Percentiles rank a stretch among this genome's conserved stretches.
Evolutionary conservation across 331 rosid species (phyloP).

Genomic region (Acacia concinna): DNA sequence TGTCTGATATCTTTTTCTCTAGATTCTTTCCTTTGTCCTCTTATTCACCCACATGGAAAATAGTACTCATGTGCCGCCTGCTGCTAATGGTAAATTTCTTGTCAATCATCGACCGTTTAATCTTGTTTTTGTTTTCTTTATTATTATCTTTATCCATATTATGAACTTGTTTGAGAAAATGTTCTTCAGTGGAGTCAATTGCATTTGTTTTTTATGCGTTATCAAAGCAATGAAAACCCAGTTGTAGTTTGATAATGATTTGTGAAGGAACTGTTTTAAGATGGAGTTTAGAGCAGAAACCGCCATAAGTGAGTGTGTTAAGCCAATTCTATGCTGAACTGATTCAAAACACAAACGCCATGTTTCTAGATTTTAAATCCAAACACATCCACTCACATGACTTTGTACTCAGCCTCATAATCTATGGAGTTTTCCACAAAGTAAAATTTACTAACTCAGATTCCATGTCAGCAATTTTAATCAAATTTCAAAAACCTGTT

Average conservation of each 20-base stretch:
- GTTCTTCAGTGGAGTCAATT: neutral
- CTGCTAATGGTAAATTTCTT: constrained; percentile 41
- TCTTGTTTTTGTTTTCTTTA: neutral
- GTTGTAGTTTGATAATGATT: neutral
- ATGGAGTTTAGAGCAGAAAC: constrained; percentile 3
- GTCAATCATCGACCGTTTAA: neutral
- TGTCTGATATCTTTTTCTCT: constrained; percentile 9
- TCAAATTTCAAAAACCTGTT: too few relatives aligned
- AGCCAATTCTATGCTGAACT: too few relatives aligned
- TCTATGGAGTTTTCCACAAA: neutral
- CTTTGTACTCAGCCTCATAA: neutral
- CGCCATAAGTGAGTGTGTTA: too few relatives aligned
- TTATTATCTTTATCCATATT: neutral
- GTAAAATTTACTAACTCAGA: too few relatives aligned
- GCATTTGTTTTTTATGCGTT: neutral
- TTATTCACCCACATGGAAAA: constrained; percentile 43
- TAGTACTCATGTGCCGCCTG: neutral
- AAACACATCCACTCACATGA: neutral
- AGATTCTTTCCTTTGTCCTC: constrained; percentile 18
- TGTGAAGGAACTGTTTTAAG: neutral
- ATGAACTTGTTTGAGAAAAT: neutral
- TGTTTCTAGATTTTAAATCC: neutral
- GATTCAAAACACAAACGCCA: neutral
- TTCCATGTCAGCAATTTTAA: too few relatives aligned
- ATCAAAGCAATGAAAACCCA: neutral